phyloP scores from a whole-genome alignment of 1,139 yeast species.

The Candida glucosophila region DNA sequence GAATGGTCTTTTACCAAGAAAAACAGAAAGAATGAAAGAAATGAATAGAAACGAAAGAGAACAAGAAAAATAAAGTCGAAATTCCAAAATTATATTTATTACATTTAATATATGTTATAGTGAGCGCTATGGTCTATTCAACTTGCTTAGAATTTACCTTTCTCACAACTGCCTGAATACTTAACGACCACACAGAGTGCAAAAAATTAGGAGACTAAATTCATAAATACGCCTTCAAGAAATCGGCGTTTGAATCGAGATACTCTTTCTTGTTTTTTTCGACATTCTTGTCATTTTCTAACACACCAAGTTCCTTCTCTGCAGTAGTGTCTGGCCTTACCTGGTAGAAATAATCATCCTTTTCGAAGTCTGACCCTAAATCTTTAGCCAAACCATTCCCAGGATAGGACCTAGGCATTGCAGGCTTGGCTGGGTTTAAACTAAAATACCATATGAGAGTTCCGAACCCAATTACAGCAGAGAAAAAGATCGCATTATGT shows the following conservation, averaged over 20 bases:
- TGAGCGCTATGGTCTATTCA: too few species aligned
- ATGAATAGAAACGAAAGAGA: too few species aligned
- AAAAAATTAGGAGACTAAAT: too few species aligned
- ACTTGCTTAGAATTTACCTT: too few species aligned
- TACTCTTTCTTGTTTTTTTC: conserved; percentile 24
- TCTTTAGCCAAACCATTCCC: conserved; percentile 66
- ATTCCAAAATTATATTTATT: too few species aligned
- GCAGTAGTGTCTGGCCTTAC: conserved; percentile 36
- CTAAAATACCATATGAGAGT: conserved; percentile 45
- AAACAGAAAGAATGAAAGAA: too few species aligned
- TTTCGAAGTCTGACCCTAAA: conserved; percentile 54
- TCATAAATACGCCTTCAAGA: too few species aligned
- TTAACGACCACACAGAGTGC: too few species aligned
- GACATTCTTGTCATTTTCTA: conserved; percentile 23
- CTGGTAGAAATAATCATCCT: conserved; percentile 37
- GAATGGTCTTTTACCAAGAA: too few species aligned
- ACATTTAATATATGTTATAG: too few species aligned
- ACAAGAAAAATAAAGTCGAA: too few species aligned
- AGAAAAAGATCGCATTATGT: conserved; percentile 46
- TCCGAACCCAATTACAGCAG: conserved; percentile 46
- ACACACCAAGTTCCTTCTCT: conserved; percentile 30
- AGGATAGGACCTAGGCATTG: conserved; percentile 71
- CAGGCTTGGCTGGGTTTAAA: conserved; percentile 68
- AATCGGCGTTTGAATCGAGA: conserved; percentile 29
- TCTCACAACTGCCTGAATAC: too few species aligned